A percentile compares a stretch with the other conserved stretches of the same genome.
Evolutionary conservation across 768 basidiomycete genomes (phyloP).

Genomic region (Amanita pseudoporphyria): DNA sequence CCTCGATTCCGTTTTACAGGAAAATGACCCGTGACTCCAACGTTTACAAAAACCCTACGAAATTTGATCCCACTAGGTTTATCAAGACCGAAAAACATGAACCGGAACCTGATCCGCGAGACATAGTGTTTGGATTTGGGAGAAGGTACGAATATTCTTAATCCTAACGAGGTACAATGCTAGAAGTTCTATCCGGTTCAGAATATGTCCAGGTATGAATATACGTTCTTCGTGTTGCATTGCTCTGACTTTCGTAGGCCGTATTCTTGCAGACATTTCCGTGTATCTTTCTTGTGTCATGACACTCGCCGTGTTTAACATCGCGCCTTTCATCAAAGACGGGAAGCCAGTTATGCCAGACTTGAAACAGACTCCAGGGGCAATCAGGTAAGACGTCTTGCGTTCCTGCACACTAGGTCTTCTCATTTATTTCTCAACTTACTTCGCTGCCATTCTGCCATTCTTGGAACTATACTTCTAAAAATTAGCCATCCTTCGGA

Average conservation of each 20-base stretch:
- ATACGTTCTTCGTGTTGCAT: no score
- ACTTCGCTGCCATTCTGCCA: background rate
- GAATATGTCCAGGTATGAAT: slow-evolving; percentile 25
- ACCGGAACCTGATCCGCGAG: slow-evolving; percentile 33
- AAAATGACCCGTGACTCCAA: slow-evolving; percentile 32
- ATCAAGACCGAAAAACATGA: slow-evolving; percentile 24
- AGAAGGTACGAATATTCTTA: slow-evolving; percentile 23
- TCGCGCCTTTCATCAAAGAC: slow-evolving; percentile 20
- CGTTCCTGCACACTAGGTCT: no score
- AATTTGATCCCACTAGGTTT: slow-evolving; percentile 40
- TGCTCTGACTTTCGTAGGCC: background rate
- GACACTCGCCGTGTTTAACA: slow-evolving; percentile 32
- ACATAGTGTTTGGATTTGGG: slow-evolving; percentile 45
- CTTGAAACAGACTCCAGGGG: slow-evolving; percentile 33
- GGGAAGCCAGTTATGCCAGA: slow-evolving; percentile 23
- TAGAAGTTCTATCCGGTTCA: slow-evolving; percentile 6
- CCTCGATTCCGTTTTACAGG: slow-evolving; percentile 16
- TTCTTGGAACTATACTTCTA: background rate
- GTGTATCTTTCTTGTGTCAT: slow-evolving; percentile 31
- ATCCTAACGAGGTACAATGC: background rate
- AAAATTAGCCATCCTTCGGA: slow-evolving; percentile 16
- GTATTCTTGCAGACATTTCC: slow-evolving; percentile 29
- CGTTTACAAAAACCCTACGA: slow-evolving; percentile 32
- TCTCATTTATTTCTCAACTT: background rate
- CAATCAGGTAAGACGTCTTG: slow-evolving; percentile 38